Evolutionary conservation across 768 basidiomycete genomes (phyloP).

Genomic region (Lyophyllum shimeji): DNA sequence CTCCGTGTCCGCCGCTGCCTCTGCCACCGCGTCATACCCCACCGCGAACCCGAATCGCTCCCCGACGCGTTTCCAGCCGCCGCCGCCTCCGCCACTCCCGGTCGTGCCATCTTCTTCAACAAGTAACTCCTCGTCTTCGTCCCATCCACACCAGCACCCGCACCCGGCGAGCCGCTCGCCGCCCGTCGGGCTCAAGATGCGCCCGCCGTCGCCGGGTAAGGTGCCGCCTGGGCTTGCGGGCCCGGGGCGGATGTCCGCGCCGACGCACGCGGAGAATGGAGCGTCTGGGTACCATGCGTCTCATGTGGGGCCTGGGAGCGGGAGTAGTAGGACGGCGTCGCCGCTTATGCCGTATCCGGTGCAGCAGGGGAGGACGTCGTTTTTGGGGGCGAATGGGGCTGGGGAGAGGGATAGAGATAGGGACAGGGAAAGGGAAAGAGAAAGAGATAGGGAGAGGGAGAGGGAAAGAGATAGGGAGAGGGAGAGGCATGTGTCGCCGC

Average conservation of each 20-base stretch:
- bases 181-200: slow-evolving; percentile 31
- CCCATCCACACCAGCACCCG: slow-evolving; percentile 19
- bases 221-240: slow-evolving; percentile 21
- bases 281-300: slow-evolving; percentile 14
- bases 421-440: slow-evolving; percentile 10
- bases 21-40: slow-evolving; percentile 3
- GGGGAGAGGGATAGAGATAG: slow-evolving; percentile 25
- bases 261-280: slow-evolving; percentile 20
- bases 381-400: slow-evolving; percentile 20
- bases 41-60: slow-evolving; percentile 21
- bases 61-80: slow-evolving; percentile 26
- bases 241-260: slow-evolving; percentile 24
- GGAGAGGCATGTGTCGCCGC: slow-evolving; percentile 26
- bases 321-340: slow-evolving; percentile 30
- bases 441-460: slow-evolving; percentile 18
- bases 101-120: not conserved
- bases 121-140: slow-evolving; percentile 10
- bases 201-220: slow-evolving; percentile 29
- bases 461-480: slow-evolving; percentile 26
- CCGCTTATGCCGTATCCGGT: slow-evolving; percentile 25
- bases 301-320: not conserved
- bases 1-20: slow-evolving; percentile 4
- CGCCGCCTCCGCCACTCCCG: slow-evolving; percentile 3
- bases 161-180: slow-evolving; percentile 27
- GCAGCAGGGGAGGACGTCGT: slow-evolving; percentile 14